Conservation (phyloP, 306 rosid species). For the Cicer arietinum region DNA sequence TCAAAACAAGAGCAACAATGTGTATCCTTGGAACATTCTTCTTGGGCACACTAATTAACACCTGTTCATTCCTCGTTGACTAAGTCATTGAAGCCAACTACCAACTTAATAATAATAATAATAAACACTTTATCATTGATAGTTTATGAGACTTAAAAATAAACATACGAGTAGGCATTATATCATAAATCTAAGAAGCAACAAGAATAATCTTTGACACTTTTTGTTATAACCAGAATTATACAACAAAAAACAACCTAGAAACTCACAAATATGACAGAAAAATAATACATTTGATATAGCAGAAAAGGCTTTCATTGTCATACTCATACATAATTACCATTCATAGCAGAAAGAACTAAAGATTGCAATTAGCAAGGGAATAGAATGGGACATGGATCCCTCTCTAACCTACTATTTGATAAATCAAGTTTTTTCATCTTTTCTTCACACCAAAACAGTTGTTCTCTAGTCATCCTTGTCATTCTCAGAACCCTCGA, state of each 20-base stretch:
- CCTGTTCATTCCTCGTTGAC: too few relatives aligned
- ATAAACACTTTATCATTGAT: background rate
- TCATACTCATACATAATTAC: constrained; percentile 7
- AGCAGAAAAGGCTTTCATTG: background rate
- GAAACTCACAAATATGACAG: constrained; percentile 32
- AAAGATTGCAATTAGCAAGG: constrained; percentile 54
- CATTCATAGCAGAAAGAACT: background rate
- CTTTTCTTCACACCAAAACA: constrained; percentile 96
- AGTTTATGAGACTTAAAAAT: background rate
- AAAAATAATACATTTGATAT: constrained; percentile 29
- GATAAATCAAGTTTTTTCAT: constrained; percentile 74
- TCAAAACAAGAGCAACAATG: too few relatives aligned
- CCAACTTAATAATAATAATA: too few relatives aligned
- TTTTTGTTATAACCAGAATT: constrained; percentile 18
- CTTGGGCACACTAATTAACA: too few relatives aligned
- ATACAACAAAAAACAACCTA: constrained; percentile 25
- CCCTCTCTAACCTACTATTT: constrained; percentile 74
- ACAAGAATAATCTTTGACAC: constrained; percentile 30
- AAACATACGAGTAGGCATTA: background rate
- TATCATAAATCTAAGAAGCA: constrained; percentile 1
- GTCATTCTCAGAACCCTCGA: constrained; percentile 74
- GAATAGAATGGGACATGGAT: constrained; percentile 81
- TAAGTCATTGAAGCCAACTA: too few relatives aligned
- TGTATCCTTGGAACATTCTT: too few relatives aligned
- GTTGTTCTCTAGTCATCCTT: constrained; percentile 73